Evolutionary conservation across 1,139 yeast species (phyloP).

Genomic region (Ogataea hybrid): DNA sequence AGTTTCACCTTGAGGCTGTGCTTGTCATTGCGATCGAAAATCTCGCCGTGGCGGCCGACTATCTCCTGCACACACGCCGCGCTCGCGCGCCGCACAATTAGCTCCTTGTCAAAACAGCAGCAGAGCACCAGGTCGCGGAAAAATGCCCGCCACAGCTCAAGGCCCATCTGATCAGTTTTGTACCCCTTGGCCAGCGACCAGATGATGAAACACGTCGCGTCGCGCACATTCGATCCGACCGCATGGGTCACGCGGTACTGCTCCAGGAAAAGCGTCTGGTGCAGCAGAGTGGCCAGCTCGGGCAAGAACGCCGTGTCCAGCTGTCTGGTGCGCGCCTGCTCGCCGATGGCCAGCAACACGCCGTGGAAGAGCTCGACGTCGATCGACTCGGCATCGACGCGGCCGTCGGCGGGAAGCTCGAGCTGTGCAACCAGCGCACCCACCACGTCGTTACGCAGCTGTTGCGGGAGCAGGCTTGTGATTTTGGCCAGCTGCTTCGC

Average conservation of each 20-base stretch:
- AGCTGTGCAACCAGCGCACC: constrained; percentile 32
- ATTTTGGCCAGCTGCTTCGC: constrained; percentile 47
- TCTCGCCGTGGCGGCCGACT: constrained; percentile 66
- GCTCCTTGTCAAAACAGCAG: constrained; percentile 68
- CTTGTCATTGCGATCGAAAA: constrained; percentile 18
- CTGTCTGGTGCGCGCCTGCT: constrained; percentile 28
- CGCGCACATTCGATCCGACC: constrained; percentile 70
- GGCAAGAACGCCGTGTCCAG: constrained; percentile 29
- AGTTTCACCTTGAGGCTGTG: constrained; percentile 46
- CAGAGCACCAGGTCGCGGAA: constrained; percentile 50
- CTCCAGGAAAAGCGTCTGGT: constrained; percentile 42
- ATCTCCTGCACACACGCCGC: constrained; percentile 87
- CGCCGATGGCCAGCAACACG: constrained; percentile 42
- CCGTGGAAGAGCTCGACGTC: constrained; percentile 45
- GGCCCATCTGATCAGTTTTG: constrained; percentile 27
- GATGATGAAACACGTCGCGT: constrained; percentile 75
- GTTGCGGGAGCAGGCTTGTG: constrained; percentile 30
- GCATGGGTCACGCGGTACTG: constrained; percentile 45
- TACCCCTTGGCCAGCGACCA: constrained; percentile 56
- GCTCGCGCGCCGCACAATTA: constrained; percentile 75
- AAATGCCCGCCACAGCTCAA: constrained; percentile 24
- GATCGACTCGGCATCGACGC: constrained; percentile 24
- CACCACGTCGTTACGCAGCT: constrained; percentile 35
- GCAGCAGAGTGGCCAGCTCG: constrained; percentile 28
- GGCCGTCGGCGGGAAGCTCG: constrained; percentile 21